Evolutionary conservation across 2,329 filamentous ascomycete species (phyloP).

Genomic region (Nectriaceae sp.): DNA sequence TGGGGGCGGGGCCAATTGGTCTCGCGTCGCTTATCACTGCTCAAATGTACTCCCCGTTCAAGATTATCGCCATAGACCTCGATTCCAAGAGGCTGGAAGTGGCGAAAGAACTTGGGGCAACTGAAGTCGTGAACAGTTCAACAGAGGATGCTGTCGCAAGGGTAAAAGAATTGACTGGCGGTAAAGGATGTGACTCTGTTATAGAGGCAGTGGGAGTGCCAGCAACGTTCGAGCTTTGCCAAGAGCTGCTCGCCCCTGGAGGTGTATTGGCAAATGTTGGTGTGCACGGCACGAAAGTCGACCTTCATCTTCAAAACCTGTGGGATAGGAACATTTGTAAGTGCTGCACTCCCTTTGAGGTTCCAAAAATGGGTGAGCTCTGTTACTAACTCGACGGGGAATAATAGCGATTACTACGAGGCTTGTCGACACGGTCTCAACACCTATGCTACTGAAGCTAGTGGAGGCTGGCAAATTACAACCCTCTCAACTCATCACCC

Average conservation of each 20-base stretch:
- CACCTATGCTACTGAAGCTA: constrained; percentile 50
- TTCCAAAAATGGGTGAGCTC: not conserved
- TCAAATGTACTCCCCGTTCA: constrained; percentile 53
- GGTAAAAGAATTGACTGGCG: constrained; percentile 48
- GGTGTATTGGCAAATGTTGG: constrained; percentile 59
- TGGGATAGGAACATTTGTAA: constrained; percentile 57
- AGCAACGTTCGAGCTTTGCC: constrained; percentile 53
- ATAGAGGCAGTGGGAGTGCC: constrained; percentile 60
- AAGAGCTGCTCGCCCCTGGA: constrained; percentile 54
- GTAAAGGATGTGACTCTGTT: constrained; percentile 56
- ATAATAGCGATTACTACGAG: constrained; percentile 45
- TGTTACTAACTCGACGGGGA: not conserved
- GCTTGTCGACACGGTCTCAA: constrained; percentile 49
- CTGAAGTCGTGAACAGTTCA: constrained; percentile 43
- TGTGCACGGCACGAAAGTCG: constrained; percentile 55
- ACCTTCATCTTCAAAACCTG: constrained; percentile 53
- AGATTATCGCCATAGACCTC: constrained; percentile 53
- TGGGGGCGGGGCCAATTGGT: constrained; percentile 58
- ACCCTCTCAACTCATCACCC: constrained; percentile 46
- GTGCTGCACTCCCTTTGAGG: constrained; percentile 25
- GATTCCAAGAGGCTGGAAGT: constrained; percentile 49
- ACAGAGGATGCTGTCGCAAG: constrained; percentile 36
- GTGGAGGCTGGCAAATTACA: constrained; percentile 43
- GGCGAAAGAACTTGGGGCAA: constrained; percentile 51
- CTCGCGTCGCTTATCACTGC: constrained; percentile 56